These are phyloP conservation scores for Tanacetum coccineum DNA, from an alignment of 129 eudicot genomes.

Conservation along the genomic window DNA sequence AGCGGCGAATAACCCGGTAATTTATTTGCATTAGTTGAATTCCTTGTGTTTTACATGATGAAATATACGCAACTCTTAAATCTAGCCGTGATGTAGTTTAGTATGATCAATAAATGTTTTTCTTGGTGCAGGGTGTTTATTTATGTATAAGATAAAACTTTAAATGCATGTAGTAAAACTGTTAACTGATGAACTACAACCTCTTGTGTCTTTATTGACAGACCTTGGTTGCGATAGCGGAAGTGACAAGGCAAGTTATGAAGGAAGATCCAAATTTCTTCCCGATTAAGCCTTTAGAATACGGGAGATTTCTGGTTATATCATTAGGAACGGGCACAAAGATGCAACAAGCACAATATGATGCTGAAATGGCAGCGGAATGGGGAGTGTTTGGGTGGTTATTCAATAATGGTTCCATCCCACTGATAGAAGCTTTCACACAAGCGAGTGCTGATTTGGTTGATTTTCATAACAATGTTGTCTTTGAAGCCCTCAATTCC, in stretches of 20 bases:
- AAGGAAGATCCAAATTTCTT: constrained; percentile 24
- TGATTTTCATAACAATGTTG: constrained; percentile 32
- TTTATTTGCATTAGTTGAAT: neutral
- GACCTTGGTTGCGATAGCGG: constrained; percentile 44
- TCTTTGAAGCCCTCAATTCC: constrained; percentile 36
- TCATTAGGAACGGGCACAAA: constrained; percentile 48
- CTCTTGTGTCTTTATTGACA: constrained; percentile 7
- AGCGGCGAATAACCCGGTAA: constrained; percentile 34
- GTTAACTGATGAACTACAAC: neutral
- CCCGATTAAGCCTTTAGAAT: constrained; percentile 25
- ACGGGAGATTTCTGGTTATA: constrained; percentile 32
- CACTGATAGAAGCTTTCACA: constrained; percentile 28
- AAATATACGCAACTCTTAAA: no score
- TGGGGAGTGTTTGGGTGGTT: constrained; percentile 53
- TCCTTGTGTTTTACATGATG: no score
- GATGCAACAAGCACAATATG: constrained; percentile 23
- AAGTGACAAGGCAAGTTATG: constrained; percentile 35
- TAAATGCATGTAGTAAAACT: neutral
- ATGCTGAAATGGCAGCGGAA: constrained; percentile 29
- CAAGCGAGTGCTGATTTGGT: constrained; percentile 46
- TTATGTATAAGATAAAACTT: neutral
- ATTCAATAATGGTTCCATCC: constrained; percentile 26
- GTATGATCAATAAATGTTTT: no score
- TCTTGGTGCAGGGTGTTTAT: neutral
- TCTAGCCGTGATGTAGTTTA: no score